A percentile compares a stretch with the other conserved stretches of the same genome.
Conservation (phyloP, 169 alveolate species). For the Theileria luwenshuni region DNA sequence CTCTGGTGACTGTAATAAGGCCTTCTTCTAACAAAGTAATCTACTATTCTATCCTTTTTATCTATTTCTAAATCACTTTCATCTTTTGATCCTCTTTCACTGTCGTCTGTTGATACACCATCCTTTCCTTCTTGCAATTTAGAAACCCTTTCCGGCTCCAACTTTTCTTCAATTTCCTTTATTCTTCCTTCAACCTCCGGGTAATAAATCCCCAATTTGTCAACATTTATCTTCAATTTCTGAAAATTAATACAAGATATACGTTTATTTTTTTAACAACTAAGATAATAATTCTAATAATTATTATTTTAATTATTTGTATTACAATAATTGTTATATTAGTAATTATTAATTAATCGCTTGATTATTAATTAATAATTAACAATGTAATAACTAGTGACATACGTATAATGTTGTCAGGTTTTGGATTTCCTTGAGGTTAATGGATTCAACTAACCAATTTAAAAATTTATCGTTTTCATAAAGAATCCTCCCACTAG, state of each 20-base stretch:
- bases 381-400: not conserved
- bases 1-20: not conserved
- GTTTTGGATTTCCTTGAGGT: conserved; percentile 41
- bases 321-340: not conserved
- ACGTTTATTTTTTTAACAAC: not conserved
- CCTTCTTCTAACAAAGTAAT: conserved; percentile 9
- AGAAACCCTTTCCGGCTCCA: not conserved
- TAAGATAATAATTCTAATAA: no score
- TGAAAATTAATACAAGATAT: conserved; percentile 11
- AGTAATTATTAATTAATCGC: not conserved
- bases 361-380: no score
- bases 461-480: conserved; percentile 29
- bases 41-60: conserved; percentile 23
- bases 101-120: no score
- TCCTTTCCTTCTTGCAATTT: no score
- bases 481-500: conserved; percentile 44
- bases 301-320: not conserved
- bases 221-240: conserved; percentile 47
- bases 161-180: not conserved
- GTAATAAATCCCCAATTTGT: conserved; percentile 34
- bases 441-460: conserved; percentile 31
- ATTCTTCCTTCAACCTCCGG: conserved; percentile 44
- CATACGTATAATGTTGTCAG: conserved; percentile 37
- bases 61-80: no score
- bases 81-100: no score